These are phyloP conservation scores for Rhizopus delemar DNA, from an alignment of 371 early-diverging fungal genomes.

Conservation along the genomic window DNA sequence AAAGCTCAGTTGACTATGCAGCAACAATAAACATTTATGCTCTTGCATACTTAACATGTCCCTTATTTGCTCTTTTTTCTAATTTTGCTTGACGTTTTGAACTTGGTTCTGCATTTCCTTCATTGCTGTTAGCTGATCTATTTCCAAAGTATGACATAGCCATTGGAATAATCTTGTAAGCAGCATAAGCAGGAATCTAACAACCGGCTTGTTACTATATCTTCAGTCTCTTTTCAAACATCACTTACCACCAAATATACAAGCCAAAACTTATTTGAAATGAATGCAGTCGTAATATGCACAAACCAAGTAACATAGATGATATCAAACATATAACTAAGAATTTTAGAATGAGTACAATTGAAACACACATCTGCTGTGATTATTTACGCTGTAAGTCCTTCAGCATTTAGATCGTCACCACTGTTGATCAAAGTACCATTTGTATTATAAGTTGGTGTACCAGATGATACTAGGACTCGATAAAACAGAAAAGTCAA, in stretches of 20 bases:
- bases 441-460: slow-evolving; percentile 58
- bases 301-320: slow-evolving; percentile 84
- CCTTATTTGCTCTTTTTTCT: slow-evolving; percentile 59
- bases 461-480: slow-evolving; percentile 52
- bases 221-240: neutral
- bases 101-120: slow-evolving; percentile 26
- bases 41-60: slow-evolving; percentile 49
- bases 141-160: slow-evolving; percentile 53
- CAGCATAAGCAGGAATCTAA: slow-evolving; percentile 68
- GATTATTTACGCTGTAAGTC: slow-evolving; percentile 68
- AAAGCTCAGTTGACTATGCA: slow-evolving; percentile 39
- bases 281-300: slow-evolving; percentile 68
- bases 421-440: slow-evolving; percentile 66
- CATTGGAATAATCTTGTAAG: slow-evolving; percentile 59
- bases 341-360: neutral
- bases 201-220: neutral
- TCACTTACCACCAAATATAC: slow-evolving; percentile 61
- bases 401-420: slow-evolving; percentile 74
- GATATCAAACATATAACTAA: slow-evolving; percentile 80
- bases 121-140: slow-evolving; percentile 17
- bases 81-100: slow-evolving; percentile 67
- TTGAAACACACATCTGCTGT: neutral
- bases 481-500: slow-evolving; percentile 55
- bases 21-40: slow-evolving; percentile 15
- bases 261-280: slow-evolving; percentile 71